Conservation (phyloP, 2,329 filamentous ascomycete species). For the Xylariaceae sp. region DNA sequence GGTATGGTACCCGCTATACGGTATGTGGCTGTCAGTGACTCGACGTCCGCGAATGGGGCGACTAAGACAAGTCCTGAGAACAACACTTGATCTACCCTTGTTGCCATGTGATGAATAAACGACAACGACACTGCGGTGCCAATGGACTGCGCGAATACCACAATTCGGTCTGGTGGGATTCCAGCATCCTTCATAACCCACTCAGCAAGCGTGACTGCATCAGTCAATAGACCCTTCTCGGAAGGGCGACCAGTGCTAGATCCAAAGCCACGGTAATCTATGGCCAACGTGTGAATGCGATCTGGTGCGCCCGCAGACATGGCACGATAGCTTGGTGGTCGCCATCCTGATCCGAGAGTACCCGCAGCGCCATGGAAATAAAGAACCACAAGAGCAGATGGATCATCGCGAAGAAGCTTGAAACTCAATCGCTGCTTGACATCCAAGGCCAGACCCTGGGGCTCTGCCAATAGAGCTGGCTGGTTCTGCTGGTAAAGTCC, state of each 20-base stretch:
- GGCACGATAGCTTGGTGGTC: conserved; percentile 55
- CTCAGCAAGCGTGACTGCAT: conserved; percentile 51
- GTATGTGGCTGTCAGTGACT: conserved; percentile 54
- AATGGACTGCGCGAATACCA: conserved; percentile 59
- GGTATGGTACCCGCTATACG: conserved; percentile 54
- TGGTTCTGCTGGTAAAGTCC: conserved; percentile 63
- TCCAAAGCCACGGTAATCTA: conserved; percentile 64
- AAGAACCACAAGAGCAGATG: conserved; percentile 42
- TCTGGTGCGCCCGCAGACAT: conserved; percentile 48
- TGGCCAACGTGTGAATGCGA: conserved; percentile 55
- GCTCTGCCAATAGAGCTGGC: conserved; percentile 39
- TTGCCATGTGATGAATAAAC: conserved; percentile 32
- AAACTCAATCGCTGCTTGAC: conserved; percentile 39
- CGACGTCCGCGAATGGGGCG: conserved; percentile 56
- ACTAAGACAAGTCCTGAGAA: conserved; percentile 56
- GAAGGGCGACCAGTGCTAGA: conserved; percentile 51
- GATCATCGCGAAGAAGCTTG: conserved; percentile 43
- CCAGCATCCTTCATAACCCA: conserved; percentile 52
- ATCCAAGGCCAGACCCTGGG: conserved; percentile 32
- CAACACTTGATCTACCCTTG: conserved; percentile 34
- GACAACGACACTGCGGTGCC: conserved; percentile 46
- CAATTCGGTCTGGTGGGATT: conserved; percentile 53
- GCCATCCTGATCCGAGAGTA: conserved; percentile 53
- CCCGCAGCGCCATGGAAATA: conserved; percentile 57
- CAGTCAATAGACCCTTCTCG: conserved; percentile 51